Evolutionary conservation across 2,329 filamentous ascomycete species (phyloP).

Genomic region (Xylariaceae sp.): DNA sequence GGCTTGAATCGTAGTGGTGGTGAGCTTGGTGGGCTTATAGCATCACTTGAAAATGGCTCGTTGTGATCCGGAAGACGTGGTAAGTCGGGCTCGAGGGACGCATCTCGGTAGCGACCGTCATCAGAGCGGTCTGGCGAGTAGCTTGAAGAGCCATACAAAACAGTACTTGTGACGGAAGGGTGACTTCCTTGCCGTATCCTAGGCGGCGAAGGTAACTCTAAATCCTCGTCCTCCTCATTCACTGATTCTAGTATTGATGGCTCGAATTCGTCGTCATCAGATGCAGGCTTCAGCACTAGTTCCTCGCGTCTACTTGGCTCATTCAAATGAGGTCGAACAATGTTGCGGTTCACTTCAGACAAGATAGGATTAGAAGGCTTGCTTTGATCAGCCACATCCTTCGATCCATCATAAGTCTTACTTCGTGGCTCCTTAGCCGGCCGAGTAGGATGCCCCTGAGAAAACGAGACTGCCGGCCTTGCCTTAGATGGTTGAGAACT

Average conservation of each 20-base stretch:
- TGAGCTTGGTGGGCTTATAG: slow-evolving; percentile 47
- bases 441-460: not conserved
- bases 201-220: slow-evolving; percentile 26
- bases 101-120: slow-evolving; percentile 36
- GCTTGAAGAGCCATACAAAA: slow-evolving; percentile 36
- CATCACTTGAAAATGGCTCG: slow-evolving; percentile 31
- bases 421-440: slow-evolving; percentile 4
- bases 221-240: slow-evolving; percentile 31
- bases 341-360: slow-evolving; percentile 26
- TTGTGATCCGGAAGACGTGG: slow-evolving; percentile 31
- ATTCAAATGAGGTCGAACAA: slow-evolving; percentile 22
- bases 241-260: slow-evolving; percentile 30
- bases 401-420: slow-evolving; percentile 18
- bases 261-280: slow-evolving; percentile 24
- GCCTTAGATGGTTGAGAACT: not conserved
- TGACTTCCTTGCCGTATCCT: slow-evolving; percentile 23
- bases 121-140: slow-evolving; percentile 40
- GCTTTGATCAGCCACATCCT: slow-evolving; percentile 9
- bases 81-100: slow-evolving; percentile 42
- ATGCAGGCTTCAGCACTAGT: slow-evolving; percentile 9
- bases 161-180: slow-evolving; percentile 34
- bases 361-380: slow-evolving; percentile 13
- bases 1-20: slow-evolving; percentile 39
- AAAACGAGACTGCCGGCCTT: not conserved
- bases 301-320: slow-evolving; percentile 15